Percentiles rank a stretch among this genome's conserved stretches.
Evolutionary conservation across 768 basidiomycete genomes (phyloP).

Genomic region (Tylopilus vinaceipallidus): DNA sequence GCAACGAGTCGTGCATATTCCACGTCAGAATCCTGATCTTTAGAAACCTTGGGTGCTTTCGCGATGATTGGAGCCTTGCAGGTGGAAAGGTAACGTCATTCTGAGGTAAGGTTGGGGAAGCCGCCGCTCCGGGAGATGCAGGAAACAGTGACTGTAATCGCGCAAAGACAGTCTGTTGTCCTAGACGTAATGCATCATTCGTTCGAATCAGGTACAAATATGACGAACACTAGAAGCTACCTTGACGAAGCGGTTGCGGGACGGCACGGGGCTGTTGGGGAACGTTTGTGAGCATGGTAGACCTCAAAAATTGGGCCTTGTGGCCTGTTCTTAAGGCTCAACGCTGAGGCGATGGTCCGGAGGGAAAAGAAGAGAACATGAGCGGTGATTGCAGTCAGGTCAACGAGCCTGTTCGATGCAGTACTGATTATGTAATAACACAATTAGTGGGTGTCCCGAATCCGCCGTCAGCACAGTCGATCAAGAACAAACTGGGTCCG

Average conservation of each 20-base stretch:
- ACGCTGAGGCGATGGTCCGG: conserved; percentile 22
- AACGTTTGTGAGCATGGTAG: conserved; percentile 22
- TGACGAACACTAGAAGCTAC: conserved; percentile 9
- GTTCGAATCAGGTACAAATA: conserved; percentile 5
- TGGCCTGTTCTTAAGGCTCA: conserved; percentile 31
- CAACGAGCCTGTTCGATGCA: conserved; percentile 24
- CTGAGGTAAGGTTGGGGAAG: conserved; percentile 19
- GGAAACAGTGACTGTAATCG: conserved; percentile 55
- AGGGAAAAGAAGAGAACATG: conserved; percentile 22
- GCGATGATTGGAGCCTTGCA: conserved; percentile 22
- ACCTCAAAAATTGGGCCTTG: conserved; percentile 17
- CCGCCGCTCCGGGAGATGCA: conserved; percentile 26
- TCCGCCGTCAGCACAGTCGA: not conserved
- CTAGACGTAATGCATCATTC: conserved; percentile 12
- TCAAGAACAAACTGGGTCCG: not conserved
- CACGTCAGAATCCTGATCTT: conserved; percentile 73
- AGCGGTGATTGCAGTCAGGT: conserved; percentile 13
- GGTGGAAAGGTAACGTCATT: conserved; percentile 22
- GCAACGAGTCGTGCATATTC: conserved; percentile 85
- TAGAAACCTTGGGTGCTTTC: conserved; percentile 42
- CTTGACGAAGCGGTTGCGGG: conserved; percentile 20
- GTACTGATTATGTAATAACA: conserved; percentile 23
- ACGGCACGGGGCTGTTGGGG: conserved; percentile 21
- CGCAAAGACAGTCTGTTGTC: conserved; percentile 43
- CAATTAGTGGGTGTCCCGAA: conserved; percentile 19